Base-by-base conservation (phyloP, 148 eudicot genomes). In the Cornus kousa region DNA sequence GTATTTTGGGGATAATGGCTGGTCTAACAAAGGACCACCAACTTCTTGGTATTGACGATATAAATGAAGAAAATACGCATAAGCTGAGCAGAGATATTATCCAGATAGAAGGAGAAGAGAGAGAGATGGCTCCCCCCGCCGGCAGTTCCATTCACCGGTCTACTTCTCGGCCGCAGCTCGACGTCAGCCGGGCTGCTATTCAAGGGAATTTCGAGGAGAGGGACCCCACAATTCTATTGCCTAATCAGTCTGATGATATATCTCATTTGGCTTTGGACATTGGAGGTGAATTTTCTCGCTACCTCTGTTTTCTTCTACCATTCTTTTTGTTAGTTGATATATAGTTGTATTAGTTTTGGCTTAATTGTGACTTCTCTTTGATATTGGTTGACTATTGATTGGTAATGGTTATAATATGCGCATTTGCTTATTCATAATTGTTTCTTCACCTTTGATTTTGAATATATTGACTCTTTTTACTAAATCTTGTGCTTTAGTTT, bases 201-300 rank as follows among this genome's bases (percentile, higher is more conserved):
- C 92, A 93, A 65, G 99, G 99, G 48, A 96, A 91, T 82, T 93
- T 91, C 62, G 99, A 96, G 86, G 99, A 90, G 74, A 92, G 74
- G 80, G 93, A 96, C 66, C 99, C 99, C 19, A 86, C 97, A 16
- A 96, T 96, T 79, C 82, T 96, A 60, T 87, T 96, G 85, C 99
- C 99, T 75, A 96, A 96, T 88, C 99, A 96, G 83, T 90, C 97
- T 87, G 99, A 96, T 92, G 99, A 96, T 82, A 93, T 93, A 62
- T 96, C 95, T 73, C 99, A 93, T 79, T 82, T 96, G 87, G 98
- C 99, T 80, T 80, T 96, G 79, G 99, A 96, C 76, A 96, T 96
- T 87, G 99, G 99, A 92, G 99, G 99, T 96, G 62, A 71, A 39
- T 71, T 70, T 13, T 69, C 17, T 12, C 28, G 13, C 64, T 0